Base-by-base conservation (phyloP, 2,329 filamentous ascomycete genomes). In the Ophiostoma sp. region DNA sequence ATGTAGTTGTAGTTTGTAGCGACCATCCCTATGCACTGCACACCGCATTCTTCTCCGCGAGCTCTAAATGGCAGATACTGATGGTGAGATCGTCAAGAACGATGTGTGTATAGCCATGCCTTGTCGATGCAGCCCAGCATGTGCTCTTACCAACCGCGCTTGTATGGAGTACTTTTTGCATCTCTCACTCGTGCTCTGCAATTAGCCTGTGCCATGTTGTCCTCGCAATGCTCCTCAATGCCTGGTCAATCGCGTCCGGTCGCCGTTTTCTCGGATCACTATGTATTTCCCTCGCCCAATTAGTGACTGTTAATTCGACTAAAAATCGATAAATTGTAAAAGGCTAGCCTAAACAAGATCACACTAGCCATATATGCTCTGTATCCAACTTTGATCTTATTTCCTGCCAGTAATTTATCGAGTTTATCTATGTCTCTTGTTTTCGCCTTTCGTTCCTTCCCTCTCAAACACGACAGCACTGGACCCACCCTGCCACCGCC, bases 401-500 rank as follows among this genome's bases (percentile, higher is more conserved):
- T 60, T 62, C 52, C 52, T 23, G 44, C 44, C 52, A 31, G 0
- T 11, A 4, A 54, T 54, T 54, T 54, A 54, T 54, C 52, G n/a
- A 57, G 27, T 57, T 57, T 57, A 57, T 57, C 57, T 4, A 35
- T 62, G 17, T 57, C 11, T 13, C n/a, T 31, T 20, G 8, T 5
- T 54, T 54, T 23, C 27, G 8, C 33, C 13, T 33, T 33, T 62
- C 44, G 15, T 62, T 66, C 66, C 67, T 66, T 66, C 69, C 69
- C 67, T 71, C 69, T 69, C 70, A 69, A 71, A 73, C 69, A 73
- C 70, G 67, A 72, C 70, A 73, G 72, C 72, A 71, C 71, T 57
- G 68, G 66, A 48, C 60, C 68, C 52, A 64, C 67, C 52, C 62
- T 57, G 67, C 27, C 52, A 36, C 68, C 66, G 44, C 70, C 68